Percentiles rank a stretch among this genome's conserved stretches.
phyloP scores from a whole-genome alignment of 768 basidiomycete species.

The Podaxis sp. region DNA sequence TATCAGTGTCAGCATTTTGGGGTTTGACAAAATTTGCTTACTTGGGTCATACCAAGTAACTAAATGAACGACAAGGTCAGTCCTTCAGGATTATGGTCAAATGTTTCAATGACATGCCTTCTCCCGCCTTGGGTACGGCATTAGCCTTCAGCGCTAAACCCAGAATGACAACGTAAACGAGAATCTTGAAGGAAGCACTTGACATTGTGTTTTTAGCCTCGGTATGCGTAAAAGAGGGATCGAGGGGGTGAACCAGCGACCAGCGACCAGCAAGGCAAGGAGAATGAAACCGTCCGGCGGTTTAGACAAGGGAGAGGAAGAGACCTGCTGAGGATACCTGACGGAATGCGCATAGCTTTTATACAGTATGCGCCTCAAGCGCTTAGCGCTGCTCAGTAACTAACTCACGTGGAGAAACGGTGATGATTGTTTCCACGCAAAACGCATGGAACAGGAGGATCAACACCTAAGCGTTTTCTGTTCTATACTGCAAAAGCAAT shows the following conservation, averaged over 20 bases:
- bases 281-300: slow-evolving; percentile 8
- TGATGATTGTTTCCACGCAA: neutral
- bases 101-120: neutral
- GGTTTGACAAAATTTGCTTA: neutral
- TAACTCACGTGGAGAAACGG: neutral
- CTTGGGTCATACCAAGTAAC: slow-evolving; percentile 10
- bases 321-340: slow-evolving; percentile 8
- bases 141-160: neutral
- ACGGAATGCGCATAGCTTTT: neutral
- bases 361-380: neutral
- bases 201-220: neutral
- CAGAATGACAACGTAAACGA: neutral
- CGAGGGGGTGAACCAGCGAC: neutral
- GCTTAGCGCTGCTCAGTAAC: neutral
- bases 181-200: neutral
- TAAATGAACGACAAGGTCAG: neutral
- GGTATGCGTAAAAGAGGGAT: neutral
- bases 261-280: slow-evolving; percentile 5
- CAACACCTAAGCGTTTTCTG: too few relatives aligned
- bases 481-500: too few relatives aligned
- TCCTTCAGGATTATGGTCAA: neutral
- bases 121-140: neutral
- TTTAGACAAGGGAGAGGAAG: neutral
- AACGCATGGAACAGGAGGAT: too few relatives aligned
- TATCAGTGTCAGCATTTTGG: neutral